Conservation (phyloP, 177 flowering plant species). For the Vitis hybrid region DNA sequence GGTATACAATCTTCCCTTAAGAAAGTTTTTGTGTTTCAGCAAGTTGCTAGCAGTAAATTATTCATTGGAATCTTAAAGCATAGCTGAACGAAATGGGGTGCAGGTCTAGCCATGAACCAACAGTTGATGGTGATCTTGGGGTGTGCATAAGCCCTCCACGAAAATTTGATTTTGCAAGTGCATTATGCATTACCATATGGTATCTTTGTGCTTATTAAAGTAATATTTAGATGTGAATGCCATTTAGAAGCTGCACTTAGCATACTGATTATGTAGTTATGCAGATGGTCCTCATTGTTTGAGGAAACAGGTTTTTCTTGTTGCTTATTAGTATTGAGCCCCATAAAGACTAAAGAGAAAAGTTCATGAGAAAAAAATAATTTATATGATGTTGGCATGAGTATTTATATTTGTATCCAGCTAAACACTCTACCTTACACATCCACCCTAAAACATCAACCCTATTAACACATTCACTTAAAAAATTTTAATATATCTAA, state of each 20-base stretch:
- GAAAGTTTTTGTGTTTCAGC: too few relatives aligned
- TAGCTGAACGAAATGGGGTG: slow-evolving; percentile 17
- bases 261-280: not conserved
- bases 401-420: too few relatives aligned
- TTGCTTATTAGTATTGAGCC: not conserved
- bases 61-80: not conserved
- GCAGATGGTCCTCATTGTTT: not conserved
- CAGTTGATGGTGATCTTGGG: slow-evolving; percentile 93
- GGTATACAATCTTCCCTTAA: slow-evolving; percentile 43
- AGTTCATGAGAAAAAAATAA: too few relatives aligned
- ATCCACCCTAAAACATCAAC: too few relatives aligned
- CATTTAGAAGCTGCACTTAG: not conserved
- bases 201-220: not conserved
- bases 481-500: too few relatives aligned
- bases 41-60: too few relatives aligned
- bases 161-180: not conserved
- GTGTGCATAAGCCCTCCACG: slow-evolving; percentile 88
- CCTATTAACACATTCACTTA: too few relatives aligned
- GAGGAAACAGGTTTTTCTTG: not conserved
- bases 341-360: not conserved
- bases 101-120: slow-evolving; percentile 99
- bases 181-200: too few relatives aligned
- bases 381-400: too few relatives aligned
- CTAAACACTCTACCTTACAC: too few relatives aligned
- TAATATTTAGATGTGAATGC: not conserved